Evolutionary conservation across 2,329 filamentous ascomycete species (phyloP).

Genomic region (Fusarium sp.): DNA sequence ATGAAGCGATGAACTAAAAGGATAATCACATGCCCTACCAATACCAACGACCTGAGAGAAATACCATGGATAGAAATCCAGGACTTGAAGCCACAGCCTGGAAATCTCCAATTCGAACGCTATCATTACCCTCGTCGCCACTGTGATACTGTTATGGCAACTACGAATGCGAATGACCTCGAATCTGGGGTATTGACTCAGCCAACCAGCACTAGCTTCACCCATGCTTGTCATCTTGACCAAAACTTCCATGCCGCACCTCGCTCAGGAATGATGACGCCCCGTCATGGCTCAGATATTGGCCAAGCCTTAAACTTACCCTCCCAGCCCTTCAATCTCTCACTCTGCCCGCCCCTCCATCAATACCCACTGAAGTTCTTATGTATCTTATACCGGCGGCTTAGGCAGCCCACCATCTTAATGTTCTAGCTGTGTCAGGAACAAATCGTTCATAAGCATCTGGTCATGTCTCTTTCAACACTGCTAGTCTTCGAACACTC

Average conservation of each 20-base stretch:
- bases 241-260: background rate
- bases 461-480: background rate
- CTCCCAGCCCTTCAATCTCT: constrained; percentile 3
- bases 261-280: constrained; percentile 15
- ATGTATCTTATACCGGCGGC: constrained; percentile 20
- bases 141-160: background rate
- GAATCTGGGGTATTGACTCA: background rate
- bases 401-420: constrained; percentile 20
- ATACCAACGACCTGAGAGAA: background rate
- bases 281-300: background rate
- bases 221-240: background rate
- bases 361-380: background rate
- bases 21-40: background rate
- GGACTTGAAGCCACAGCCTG: background rate
- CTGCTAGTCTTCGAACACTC: background rate
- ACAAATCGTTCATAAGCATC: constrained; percentile 10
- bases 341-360: constrained; percentile 11
- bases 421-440: constrained; percentile 15
- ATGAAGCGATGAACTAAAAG: background rate
- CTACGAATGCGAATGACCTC: constrained; percentile 3
- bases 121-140: background rate
- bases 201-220: background rate
- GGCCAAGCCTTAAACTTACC: constrained; percentile 19
- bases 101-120: background rate
- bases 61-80: background rate